Evolutionary conservation across 306 rosid species (phyloP), one percentile per base, ranked within the genome.

Genomic region (Parietaria judaica): DNA sequence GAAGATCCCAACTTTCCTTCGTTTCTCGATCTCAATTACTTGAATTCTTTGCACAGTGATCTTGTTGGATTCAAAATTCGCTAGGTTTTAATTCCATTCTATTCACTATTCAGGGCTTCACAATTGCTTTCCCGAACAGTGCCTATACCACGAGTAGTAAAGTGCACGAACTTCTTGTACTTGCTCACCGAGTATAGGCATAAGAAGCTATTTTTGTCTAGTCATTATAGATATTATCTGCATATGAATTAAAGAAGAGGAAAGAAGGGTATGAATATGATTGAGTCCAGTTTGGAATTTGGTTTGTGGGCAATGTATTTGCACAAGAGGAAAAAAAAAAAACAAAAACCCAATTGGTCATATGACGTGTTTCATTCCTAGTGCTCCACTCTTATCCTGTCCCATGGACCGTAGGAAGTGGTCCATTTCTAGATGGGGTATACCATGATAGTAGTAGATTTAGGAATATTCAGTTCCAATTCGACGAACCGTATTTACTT

Each of bases 361-460:
- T 46, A 31, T 55, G 70, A 66, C 7, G 43, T 45, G 70, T 15
- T 56, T 10, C 11, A 17, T 38, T 66, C 46, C 36, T 43, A 47
- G 47, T 34, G 36, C 8, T 34, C 8, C 17, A 49, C 37, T 51
- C 51, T 65, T 48, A 38, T 66, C 58, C 15, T 54, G 47, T 61
- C 37, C 37, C 11, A 38, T 51, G 52, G 64, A 60, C 64, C 64
- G 13, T 66, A 39, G 53, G 58, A 36, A 51, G 64, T 66, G 47
- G 70, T 66, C 63, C 52, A 16, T 56, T 9, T 54, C 47, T 41
- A 14, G 54, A 46, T 66, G 63, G 70, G 62, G 39, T 55, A 23
- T 23, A 31, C 55, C 49, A 31, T 14, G n/a, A 39, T 56, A 34
- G 39, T 3, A 14, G 48, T 59, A 37, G 54, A 15, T 57, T 34